phyloP scores from a whole-genome alignment of 2,329 filamentous ascomycete species.

The Sarocladium kiliense region DNA sequence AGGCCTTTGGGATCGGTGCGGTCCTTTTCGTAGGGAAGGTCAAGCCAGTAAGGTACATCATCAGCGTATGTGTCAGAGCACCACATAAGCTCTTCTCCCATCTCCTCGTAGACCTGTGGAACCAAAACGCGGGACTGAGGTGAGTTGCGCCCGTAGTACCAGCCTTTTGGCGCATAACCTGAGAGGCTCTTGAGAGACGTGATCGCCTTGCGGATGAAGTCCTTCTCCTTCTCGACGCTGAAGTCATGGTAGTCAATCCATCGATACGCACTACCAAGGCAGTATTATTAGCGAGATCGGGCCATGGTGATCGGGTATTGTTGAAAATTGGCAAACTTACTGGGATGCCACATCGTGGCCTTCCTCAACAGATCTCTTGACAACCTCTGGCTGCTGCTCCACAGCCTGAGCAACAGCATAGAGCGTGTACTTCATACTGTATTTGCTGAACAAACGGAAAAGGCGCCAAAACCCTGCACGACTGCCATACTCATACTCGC shows the following conservation, averaged over 20 bases:
- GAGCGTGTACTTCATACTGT: slow-evolving; percentile 44
- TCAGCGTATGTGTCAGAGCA: slow-evolving; percentile 47
- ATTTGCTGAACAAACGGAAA: slow-evolving; percentile 41
- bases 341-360: slow-evolving; percentile 46
- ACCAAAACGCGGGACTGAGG: slow-evolving; percentile 40
- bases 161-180: slow-evolving; percentile 41
- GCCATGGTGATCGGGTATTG: too few relatives aligned
- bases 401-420: slow-evolving; percentile 45
- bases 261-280: slow-evolving; percentile 36
- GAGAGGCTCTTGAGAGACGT: slow-evolving; percentile 34
- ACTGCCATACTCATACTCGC: slow-evolving; percentile 46
- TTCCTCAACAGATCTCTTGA: slow-evolving; percentile 38
- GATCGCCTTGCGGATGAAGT: slow-evolving; percentile 39
- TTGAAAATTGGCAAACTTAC: background rate
- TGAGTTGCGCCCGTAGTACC: slow-evolving; percentile 38
- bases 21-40: slow-evolving; percentile 42
- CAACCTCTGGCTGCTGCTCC: slow-evolving; percentile 42
- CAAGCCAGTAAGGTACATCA: slow-evolving; percentile 51
- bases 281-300: background rate
- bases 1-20: slow-evolving; percentile 37
- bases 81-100: slow-evolving; percentile 45
- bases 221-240: slow-evolving; percentile 38
- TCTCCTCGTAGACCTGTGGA: slow-evolving; percentile 44
- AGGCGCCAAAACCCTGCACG: slow-evolving; percentile 45
- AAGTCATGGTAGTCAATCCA: slow-evolving; percentile 47